These are phyloP conservation scores for Fusarium torulosum DNA, from an alignment of 2,329 filamentous ascomycete genomes.

Conservation along the genomic window DNA sequence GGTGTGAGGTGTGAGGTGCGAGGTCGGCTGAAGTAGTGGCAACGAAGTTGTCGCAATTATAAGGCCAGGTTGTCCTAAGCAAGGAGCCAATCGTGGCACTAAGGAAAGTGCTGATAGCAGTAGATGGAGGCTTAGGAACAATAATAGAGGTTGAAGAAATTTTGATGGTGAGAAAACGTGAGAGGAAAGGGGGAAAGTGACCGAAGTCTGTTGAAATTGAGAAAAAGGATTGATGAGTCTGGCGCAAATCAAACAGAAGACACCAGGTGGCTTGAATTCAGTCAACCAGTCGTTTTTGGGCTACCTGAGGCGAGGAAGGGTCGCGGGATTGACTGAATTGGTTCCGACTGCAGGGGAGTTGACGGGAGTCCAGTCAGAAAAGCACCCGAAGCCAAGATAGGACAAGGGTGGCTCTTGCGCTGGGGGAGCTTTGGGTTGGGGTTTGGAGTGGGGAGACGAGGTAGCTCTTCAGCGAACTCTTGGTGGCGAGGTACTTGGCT, in stretches of 20 bases:
- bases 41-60: conserved; percentile 46
- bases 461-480: conserved; percentile 26
- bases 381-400: conserved; percentile 35
- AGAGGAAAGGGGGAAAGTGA: conserved; percentile 36
- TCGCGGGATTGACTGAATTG: conserved; percentile 44
- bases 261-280: conserved; percentile 52
- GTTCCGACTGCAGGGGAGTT: conserved; percentile 47
- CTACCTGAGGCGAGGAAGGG: conserved; percentile 48
- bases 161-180: conserved; percentile 31
- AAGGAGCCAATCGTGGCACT: conserved; percentile 34
- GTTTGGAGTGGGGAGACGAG: conserved; percentile 22
- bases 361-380: conserved; percentile 40
- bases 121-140: conserved; percentile 5
- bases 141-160: conserved; percentile 6
- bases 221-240: conserved; percentile 37
- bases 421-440: conserved; percentile 20
- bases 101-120: conserved; percentile 30
- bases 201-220: conserved; percentile 27
- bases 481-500: conserved; percentile 27
- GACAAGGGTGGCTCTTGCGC: conserved; percentile 8
- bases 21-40: conserved; percentile 28
- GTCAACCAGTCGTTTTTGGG: conserved; percentile 47
- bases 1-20: conserved; percentile 27
- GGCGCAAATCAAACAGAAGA: conserved; percentile 49
- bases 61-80: conserved; percentile 53